These are phyloP conservation scores for Suillus brevipes DNA, from an alignment of 768 basidiomycete genomes.

Conservation along the genomic window DNA sequence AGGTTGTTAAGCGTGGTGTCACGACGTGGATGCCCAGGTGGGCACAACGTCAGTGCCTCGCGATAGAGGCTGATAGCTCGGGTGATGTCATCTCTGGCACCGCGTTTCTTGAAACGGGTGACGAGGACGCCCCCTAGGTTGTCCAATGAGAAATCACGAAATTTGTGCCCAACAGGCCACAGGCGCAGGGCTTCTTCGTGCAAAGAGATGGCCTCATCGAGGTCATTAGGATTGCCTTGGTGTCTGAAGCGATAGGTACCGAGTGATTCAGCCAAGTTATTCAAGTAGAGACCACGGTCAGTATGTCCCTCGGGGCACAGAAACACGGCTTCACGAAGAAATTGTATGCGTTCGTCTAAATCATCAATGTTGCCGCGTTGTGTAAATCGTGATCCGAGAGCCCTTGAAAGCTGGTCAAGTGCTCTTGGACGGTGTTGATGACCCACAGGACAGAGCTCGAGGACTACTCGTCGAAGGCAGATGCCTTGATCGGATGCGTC, in stretches of 20 bases:
- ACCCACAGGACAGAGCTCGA: not conserved
- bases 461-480: not conserved
- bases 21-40: not conserved
- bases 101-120: not conserved
- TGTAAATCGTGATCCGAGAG: no score
- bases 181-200: not conserved
- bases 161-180: not conserved
- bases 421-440: not conserved
- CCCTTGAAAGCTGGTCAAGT: not conserved
- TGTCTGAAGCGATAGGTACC: no score
- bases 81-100: not conserved
- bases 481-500: not conserved
- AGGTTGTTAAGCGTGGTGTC: not conserved
- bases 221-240: no score
- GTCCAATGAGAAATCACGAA: not conserved
- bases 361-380: no score
- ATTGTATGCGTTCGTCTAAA: no score
- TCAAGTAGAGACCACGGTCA: no score
- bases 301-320: not conserved
- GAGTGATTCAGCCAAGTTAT: not conserved
- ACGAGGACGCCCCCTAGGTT: not conserved
- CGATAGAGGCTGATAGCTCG: not conserved
- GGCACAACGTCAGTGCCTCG: not conserved
- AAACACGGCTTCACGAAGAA: not conserved
- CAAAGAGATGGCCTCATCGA: no score